A percentile compares a stretch with the other conserved stretches of the same genome.
Conservation (phyloP, 164 flowering plant genomes). For the Stephania cephalantha region DNA sequence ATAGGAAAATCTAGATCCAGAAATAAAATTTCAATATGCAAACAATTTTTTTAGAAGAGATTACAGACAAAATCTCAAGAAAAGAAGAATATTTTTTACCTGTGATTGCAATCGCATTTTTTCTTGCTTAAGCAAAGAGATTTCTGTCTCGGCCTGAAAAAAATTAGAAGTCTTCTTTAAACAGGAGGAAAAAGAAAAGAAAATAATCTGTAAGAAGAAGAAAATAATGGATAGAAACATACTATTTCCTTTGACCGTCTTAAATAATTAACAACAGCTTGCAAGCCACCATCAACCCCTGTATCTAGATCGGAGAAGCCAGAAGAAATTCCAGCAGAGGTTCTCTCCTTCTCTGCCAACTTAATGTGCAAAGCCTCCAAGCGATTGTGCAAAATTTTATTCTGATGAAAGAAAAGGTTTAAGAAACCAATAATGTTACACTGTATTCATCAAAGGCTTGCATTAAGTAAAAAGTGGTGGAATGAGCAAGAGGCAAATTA, state of each 20-base stretch:
- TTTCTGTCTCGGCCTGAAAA: constrained; percentile 82
- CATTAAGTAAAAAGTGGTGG: neutral
- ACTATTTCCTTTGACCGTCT: constrained; percentile 86
- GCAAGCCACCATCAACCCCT: constrained; percentile 55
- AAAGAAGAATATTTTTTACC: constrained; percentile 24
- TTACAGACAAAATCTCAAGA: neutral
- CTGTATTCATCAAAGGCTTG: neutral
- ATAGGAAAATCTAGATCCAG: too few species aligned
- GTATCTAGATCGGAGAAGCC: constrained; percentile 24
- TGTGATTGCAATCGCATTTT: constrained; percentile 77
- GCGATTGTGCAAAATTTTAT: constrained; percentile 63
- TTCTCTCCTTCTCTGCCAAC: constrained; percentile 62
- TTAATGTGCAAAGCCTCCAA: constrained; percentile 85
- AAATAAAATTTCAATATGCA: too few species aligned
- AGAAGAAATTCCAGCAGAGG: constrained; percentile 35
- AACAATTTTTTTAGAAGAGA: too few species aligned
- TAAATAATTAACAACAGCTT: constrained; percentile 65
- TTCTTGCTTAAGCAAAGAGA: constrained; percentile 83
- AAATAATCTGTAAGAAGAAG: neutral
- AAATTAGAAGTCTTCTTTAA: neutral
- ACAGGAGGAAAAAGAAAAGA: neutral
- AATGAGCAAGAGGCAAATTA: neutral
- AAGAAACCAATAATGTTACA: neutral
- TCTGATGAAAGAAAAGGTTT: constrained; percentile 32
- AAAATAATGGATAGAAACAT: constrained; percentile 9